Evolutionary conservation across 805 yeast genomes (phyloP), one percentile per base, ranked within the genome.

Genomic region (Ogataea kodamae): DNA sequence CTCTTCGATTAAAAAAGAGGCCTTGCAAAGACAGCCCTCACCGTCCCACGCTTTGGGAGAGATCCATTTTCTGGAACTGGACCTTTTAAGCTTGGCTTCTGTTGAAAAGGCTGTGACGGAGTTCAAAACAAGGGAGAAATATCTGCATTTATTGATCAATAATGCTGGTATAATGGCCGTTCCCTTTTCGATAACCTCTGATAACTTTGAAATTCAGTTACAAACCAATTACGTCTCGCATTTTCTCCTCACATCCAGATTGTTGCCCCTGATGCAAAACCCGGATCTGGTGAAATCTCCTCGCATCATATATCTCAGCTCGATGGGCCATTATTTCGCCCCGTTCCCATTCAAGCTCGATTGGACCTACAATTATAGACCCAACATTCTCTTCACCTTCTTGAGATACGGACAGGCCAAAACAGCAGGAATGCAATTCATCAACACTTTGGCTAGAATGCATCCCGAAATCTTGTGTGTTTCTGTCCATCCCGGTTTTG

Each of bases 161-260:
- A 86, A 85, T 55, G 89, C 95, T 1, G 92, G 94, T 2, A 75
- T 81, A 5, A 79, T 82, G 77, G 88, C 82, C 10, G 64, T 78
- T n/a, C 90, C 94, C 0, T 77, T 64, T 54, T 64, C 71, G 13
- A 45, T 66, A 19, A 82, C 95, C 0, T 37, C 27, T 10, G 68
- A 64, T 21, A 87, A 81, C 47, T 83, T 82, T 54, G 96, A 87
- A 55, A 68, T 82, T 10, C 95, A 85, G 51, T 61, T 84, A 39
- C 95, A 84, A 50, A 78, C 88, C 2, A 83, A 84, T 52, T 86
- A 78, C 53, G 61, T 86, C 9, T 72, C 92, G 0, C 94, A 84
- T 35, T 83, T 83, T 44, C 60, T 86, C 12, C 63, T 86, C 22
- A 77, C 90, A 1, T 72, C 79, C 42, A 61, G 72, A 35, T 55